phyloP scores from a whole-genome alignment of 176 grass and related monocot genomes.

The Oryza glumipatula region DNA sequence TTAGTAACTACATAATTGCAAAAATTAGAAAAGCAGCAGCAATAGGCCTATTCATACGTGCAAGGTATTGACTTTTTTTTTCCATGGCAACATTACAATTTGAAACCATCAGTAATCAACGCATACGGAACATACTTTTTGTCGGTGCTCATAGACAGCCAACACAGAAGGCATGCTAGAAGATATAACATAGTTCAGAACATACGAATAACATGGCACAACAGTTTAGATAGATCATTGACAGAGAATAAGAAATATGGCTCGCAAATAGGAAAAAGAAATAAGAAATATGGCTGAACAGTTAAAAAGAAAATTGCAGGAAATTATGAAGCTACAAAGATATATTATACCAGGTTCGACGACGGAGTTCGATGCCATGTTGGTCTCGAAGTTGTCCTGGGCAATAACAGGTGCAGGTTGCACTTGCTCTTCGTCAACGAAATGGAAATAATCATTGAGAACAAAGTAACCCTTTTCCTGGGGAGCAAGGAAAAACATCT shows the following conservation, averaged over 20 bases:
- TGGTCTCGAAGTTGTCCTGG: constrained; percentile 62
- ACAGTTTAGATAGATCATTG: background rate
- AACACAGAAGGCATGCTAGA: background rate
- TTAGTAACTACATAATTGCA: background rate
- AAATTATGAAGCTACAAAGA: background rate
- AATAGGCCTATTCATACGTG: background rate
- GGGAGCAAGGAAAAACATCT: constrained; percentile 92
- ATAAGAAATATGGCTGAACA: background rate
- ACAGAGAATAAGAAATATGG: background rate
- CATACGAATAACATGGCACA: background rate
- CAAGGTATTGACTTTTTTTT: background rate
- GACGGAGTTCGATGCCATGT: constrained; percentile 45
- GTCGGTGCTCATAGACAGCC: background rate
- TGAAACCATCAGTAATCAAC: background rate
- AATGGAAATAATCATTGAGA: constrained; percentile 93
- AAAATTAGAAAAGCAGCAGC: background rate
- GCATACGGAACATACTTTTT: background rate
- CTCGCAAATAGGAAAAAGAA: background rate
- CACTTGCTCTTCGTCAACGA: constrained; percentile 87
- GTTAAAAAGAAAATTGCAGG: constrained; percentile 1
- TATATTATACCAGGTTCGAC: constrained; percentile 52
- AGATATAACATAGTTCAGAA: background rate
- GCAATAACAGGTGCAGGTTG: constrained; percentile 47
- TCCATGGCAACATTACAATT: background rate
- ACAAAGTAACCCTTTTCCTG: constrained; percentile 99